These are phyloP conservation scores for Globisporangium ultimum DNA, from an alignment of 352 stramenopile genomes.

Conservation along the genomic window DNA sequence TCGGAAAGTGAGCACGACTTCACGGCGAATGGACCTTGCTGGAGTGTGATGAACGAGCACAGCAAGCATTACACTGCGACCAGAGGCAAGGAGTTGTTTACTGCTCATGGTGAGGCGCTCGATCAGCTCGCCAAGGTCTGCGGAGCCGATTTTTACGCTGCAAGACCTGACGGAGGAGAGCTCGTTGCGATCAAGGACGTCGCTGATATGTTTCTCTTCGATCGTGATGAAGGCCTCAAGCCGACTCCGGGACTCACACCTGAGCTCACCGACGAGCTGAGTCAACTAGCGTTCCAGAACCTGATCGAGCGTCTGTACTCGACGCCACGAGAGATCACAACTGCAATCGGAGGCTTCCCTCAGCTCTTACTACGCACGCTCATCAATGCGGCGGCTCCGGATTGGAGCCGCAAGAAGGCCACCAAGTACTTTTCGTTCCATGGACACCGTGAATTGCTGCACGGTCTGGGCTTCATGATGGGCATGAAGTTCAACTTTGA, in stretches of 20 bases:
- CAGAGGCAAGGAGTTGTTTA: conserved; percentile 34
- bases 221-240: conserved; percentile 53
- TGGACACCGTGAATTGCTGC: conserved; percentile 75
- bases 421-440: conserved; percentile 82
- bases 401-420: conserved; percentile 21
- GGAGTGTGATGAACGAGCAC: conserved; percentile 50
- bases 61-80: conserved; percentile 41
- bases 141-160: conserved; percentile 43
- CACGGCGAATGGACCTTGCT: conserved; percentile 65
- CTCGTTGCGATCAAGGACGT: conserved; percentile 74
- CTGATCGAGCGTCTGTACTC: conserved; percentile 74
- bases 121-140: conserved; percentile 36
- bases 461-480: conserved; percentile 76
- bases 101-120: conserved; percentile 38
- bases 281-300: conserved; percentile 63
- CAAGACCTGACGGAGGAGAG: conserved; percentile 21
- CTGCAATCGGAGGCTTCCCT: conserved; percentile 64
- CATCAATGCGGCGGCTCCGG: conserved; percentile 32
- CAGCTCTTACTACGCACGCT: conserved; percentile 63
- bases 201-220: conserved; percentile 71
- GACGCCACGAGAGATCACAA: conserved; percentile 60
- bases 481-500: conserved; percentile 79
- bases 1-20: conserved; percentile 81
- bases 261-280: conserved; percentile 44
- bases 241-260: conserved; percentile 41